Percentiles rank a stretch among this genome's conserved stretches.
Evolutionary conservation across 2,329 filamentous ascomycete genomes (phyloP).

Genomic region (Remersonia thermophila): DNA sequence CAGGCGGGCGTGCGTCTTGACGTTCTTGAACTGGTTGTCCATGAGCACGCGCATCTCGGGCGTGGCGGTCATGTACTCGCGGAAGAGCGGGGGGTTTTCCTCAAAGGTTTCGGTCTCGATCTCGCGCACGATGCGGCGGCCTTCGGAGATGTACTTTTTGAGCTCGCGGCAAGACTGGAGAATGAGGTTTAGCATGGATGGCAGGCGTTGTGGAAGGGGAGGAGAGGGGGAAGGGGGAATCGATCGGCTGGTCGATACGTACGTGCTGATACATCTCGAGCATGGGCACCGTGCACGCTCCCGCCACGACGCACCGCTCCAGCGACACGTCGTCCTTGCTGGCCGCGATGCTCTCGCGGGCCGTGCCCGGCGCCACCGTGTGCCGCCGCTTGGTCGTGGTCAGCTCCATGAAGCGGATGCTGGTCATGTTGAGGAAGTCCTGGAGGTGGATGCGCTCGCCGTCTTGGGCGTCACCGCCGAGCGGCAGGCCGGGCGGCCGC

Average conservation of each 20-base stretch:
- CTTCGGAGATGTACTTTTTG: slow-evolving; percentile 93
- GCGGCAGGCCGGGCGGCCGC: slow-evolving; percentile 30
- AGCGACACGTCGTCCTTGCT: slow-evolving; percentile 45
- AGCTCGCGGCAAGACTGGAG: slow-evolving; percentile 69
- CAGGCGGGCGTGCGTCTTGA: slow-evolving; percentile 82
- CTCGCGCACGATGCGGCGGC: slow-evolving; percentile 75
- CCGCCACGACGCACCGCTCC: slow-evolving; percentile 73
- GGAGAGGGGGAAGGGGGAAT: too few relatives aligned
- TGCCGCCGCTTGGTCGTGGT: slow-evolving; percentile 90
- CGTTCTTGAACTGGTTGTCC: slow-evolving; percentile 95
- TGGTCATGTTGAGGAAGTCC: slow-evolving; percentile 88
- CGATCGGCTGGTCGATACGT: slow-evolving; percentile 27
- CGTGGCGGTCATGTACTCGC: slow-evolving; percentile 77
- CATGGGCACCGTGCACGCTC: slow-evolving; percentile 83
- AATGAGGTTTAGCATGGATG: neutral
- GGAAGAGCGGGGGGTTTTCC: slow-evolving; percentile 83
- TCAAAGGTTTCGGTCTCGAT: slow-evolving; percentile 82
- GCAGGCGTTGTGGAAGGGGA: too few relatives aligned
- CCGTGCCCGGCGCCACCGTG: slow-evolving; percentile 52
- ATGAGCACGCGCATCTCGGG: slow-evolving; percentile 75
- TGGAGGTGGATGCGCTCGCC: slow-evolving; percentile 66
- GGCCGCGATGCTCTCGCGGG: slow-evolving; percentile 30
- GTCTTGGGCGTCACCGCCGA: slow-evolving; percentile 40
- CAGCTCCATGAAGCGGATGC: slow-evolving; percentile 95
- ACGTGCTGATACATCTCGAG: slow-evolving; percentile 88